Base-by-base conservation (phyloP, 345 rosid species). In the Sisymbrium irio region DNA sequence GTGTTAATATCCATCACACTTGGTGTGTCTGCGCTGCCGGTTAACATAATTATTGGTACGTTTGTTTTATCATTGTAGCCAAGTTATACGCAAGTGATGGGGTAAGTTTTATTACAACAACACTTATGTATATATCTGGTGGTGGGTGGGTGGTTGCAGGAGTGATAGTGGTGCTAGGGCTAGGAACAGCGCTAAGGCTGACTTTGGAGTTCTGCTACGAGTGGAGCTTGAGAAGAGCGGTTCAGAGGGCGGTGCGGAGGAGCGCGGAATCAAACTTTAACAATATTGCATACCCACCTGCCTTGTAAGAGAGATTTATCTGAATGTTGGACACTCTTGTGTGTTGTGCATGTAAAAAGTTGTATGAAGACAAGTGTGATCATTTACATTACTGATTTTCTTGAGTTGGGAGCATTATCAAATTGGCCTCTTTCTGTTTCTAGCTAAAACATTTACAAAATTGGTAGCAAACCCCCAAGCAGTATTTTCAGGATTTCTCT, bases 91-190 rank as follows among this genome's bases (percentile, higher is more conserved):
- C 11, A 19, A 18, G 39, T 42, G 67, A 28, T 20, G 45, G 32
- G 56, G 56, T 74, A 60, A 56, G 19, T 55, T 39, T 41, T 13
- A 47, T 27, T 22, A 22, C 27, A 22, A 17, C 35, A 25, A 46
- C 28, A 35, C 56, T 20, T 9, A 9, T 8, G n/a, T n/a, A 8
- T n/a, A 22, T 22, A 22, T 22, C 2, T 30, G 1, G 20, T 22
- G 57, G 22, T 71, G 28, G 18, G 13, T 28, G 27, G 14, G 4
- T 57, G 14, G 4, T 57, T 62, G 19, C 83, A 92, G 97, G 97
- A 77, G 92, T 93, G 33, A 88, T 93, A 65, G 89, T 90, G 18
- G 90, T 93, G 80, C 89, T 93, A n/a, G 98, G 98, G 10, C 85
- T 93, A 53, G 97, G 97, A 79, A 90, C 98, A 5, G 92, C 93